Conservation (phyloP, 192 early-diverging fungal species). For the Backusella morwellensis region DNA sequence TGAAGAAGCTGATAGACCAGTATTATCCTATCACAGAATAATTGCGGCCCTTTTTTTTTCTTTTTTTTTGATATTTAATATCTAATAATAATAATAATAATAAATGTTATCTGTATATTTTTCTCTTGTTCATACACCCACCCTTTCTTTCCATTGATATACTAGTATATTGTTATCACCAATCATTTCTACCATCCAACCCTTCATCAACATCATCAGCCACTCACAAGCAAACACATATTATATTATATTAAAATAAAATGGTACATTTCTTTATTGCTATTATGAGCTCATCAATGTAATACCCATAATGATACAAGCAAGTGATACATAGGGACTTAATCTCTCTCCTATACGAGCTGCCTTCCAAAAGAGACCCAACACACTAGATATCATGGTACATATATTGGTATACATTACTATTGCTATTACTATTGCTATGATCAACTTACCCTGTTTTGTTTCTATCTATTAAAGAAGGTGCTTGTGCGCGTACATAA, state of each 20-base stretch:
- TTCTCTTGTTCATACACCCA: too few species aligned
- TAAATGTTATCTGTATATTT: too few species aligned
- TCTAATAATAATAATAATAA: neutral
- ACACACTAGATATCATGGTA: conserved; percentile 42
- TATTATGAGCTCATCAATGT: conserved; percentile 50
- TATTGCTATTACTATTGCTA: neutral
- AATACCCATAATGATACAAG: conserved; percentile 85
- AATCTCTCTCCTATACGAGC: conserved; percentile 94
- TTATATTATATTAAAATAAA: conserved; percentile 21
- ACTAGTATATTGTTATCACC: too few species aligned
- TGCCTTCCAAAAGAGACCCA: conserved; percentile 94
- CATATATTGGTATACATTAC: neutral
- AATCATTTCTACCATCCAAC: too few species aligned
- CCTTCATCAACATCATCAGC: neutral
- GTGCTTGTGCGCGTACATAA: conserved; percentile 87
- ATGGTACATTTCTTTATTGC: neutral
- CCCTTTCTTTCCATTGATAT: too few species aligned
- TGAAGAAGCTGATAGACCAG: neutral
- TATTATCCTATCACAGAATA: neutral
- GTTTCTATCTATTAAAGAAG: conserved; percentile 81
- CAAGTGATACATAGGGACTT: conserved; percentile 91
- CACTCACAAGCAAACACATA: neutral
- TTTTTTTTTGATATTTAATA: neutral
- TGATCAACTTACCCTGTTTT: conserved; percentile 67
- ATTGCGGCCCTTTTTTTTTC: neutral